A percentile compares a stretch with the other conserved stretches of the same genome.
Conservation (phyloP, 352 stramenopile species). For the Phytophthora syringae region DNA sequence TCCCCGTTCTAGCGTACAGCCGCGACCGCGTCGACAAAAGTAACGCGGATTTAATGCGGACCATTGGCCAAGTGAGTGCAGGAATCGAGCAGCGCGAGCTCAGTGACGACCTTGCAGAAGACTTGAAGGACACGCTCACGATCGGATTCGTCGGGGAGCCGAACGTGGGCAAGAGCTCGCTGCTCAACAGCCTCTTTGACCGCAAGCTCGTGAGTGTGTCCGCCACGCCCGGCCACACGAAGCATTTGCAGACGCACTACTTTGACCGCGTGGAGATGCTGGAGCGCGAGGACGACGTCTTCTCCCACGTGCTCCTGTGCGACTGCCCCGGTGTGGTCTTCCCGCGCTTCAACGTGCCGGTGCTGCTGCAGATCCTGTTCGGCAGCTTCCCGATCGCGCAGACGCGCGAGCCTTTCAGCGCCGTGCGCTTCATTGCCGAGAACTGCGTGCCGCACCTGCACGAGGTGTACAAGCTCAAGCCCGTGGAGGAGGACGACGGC, state of each 20-base stretch:
- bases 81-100: conserved; percentile 28
- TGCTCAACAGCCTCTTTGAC: conserved; percentile 92
- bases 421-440: conserved; percentile 86
- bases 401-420: conserved; percentile 86
- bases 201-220: conserved; percentile 85
- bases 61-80: conserved; percentile 45
- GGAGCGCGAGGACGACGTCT: conserved; percentile 26
- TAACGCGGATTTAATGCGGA: conserved; percentile 51
- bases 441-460: conserved; percentile 76
- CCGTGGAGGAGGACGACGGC: conserved; percentile 73
- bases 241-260: conserved; percentile 85
- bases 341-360: conserved; percentile 70
- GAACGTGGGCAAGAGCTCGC: conserved; percentile 95
- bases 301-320: conserved; percentile 65
- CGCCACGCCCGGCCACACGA: conserved; percentile 79
- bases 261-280: conserved; percentile 69
- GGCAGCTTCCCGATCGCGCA: conserved; percentile 87
- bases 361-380: conserved; percentile 81
- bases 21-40: conserved; percentile 64
- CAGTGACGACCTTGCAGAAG: conserved; percentile 48
- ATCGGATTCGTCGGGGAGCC: conserved; percentile 98
- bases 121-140: conserved; percentile 92
- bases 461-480: conserved; percentile 83
- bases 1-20: conserved; percentile 82
- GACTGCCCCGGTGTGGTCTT: conserved; percentile 88